Evolutionary conservation across 2,329 filamentous ascomycete genomes (phyloP).

Genomic region (Decorospora gaudefroyi): DNA sequence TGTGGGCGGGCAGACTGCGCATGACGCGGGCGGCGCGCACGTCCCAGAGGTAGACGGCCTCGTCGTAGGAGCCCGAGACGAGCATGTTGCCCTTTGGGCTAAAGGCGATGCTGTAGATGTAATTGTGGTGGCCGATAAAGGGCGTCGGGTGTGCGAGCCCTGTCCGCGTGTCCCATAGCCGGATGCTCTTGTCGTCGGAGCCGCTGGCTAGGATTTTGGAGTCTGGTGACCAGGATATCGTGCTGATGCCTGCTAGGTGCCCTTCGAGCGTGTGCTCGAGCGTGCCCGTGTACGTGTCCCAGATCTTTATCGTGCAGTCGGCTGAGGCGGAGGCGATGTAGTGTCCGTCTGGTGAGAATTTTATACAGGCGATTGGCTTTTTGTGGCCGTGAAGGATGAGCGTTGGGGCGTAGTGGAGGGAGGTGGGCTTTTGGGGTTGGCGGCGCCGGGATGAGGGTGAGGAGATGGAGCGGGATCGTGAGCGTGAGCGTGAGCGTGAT

Average conservation of each 20-base stretch:
- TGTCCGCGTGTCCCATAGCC: slow-evolving; percentile 77
- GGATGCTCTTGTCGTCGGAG: slow-evolving; percentile 93
- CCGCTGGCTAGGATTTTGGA: slow-evolving; percentile 85
- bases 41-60: slow-evolving; percentile 97
- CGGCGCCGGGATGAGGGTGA: slow-evolving; percentile 23
- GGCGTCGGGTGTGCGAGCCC: slow-evolving; percentile 63
- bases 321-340: slow-evolving; percentile 88
- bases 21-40: slow-evolving; percentile 85
- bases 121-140: slow-evolving; percentile 89
- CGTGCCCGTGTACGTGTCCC: slow-evolving; percentile 76
- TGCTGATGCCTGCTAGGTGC: slow-evolving; percentile 89
- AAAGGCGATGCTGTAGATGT: slow-evolving; percentile 91
- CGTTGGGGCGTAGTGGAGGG: slow-evolving; percentile 69
- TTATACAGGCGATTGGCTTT: slow-evolving; percentile 78
- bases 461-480: slow-evolving; percentile 22
- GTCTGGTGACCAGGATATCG: slow-evolving; percentile 92
- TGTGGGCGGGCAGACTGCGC: slow-evolving; percentile 90
- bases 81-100: slow-evolving; percentile 98
- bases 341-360: slow-evolving; percentile 86
- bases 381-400: slow-evolving; percentile 77
- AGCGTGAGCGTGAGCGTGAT: slow-evolving; percentile 18
- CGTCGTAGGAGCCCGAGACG: slow-evolving; percentile 92
- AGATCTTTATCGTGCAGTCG: slow-evolving; percentile 89
- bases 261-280: slow-evolving; percentile 89
- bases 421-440: slow-evolving; percentile 55